Evolutionary conservation across 176 grass and related monocot genomes (phyloP).

Genomic region (Alloteropsis semialata): DNA sequence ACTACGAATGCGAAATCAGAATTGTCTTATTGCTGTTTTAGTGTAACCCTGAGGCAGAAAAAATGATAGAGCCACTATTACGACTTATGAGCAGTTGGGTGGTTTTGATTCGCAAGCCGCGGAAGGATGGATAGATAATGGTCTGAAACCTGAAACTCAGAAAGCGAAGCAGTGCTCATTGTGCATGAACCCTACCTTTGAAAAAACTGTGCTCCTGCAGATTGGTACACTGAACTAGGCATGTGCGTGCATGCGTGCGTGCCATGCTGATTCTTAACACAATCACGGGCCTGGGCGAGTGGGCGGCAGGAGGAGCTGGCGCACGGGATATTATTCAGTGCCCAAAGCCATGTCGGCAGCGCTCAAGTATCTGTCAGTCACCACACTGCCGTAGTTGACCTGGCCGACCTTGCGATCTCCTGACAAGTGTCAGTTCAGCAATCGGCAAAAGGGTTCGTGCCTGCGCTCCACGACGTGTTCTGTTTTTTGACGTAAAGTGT

Average conservation of each 20-base stretch:
- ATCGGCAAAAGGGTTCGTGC: background rate
- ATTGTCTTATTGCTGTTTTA: background rate
- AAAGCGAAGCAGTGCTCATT: background rate
- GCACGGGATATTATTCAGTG: conserved; percentile 11
- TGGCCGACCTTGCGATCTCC: background rate
- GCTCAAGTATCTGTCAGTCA: conserved; percentile 32
- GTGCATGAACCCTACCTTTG: conserved; percentile 28
- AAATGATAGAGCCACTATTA: background rate
- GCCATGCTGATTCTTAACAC: conserved; percentile 33
- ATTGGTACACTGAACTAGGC: conserved; percentile 25
- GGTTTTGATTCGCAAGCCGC: background rate
- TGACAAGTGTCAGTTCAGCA: conserved; percentile 12
- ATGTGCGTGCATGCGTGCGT: conserved; percentile 11
- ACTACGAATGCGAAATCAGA: background rate
- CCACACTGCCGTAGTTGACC: conserved; percentile 6
- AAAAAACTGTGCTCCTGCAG: background rate
- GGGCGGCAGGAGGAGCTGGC: conserved; percentile 1
- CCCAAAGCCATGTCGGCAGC: conserved; percentile 42
- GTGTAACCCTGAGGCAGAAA: background rate
- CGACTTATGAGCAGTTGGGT: background rate
- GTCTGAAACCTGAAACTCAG: background rate
- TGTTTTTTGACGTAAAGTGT: background rate
- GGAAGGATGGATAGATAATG: background rate
- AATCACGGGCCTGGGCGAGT: conserved; percentile 21
- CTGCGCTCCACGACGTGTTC: background rate